phyloP scores from a whole-genome alignment of 148 eudicot genomes.

The Pharnaceum exiguum region DNA sequence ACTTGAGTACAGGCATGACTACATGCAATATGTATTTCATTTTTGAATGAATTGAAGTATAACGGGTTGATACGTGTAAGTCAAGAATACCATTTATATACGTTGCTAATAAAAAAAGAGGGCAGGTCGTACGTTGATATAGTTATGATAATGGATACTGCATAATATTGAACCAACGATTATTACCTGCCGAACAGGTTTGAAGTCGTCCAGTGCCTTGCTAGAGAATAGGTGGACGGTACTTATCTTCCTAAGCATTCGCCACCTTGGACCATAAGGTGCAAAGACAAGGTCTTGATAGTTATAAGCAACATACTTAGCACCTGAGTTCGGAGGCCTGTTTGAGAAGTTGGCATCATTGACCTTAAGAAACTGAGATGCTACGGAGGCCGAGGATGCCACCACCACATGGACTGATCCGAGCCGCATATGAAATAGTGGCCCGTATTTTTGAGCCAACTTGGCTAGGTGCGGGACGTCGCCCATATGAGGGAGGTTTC shows the following conservation, averaged over 20 bases:
- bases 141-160: no score
- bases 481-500: constrained; percentile 86
- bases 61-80: no score
- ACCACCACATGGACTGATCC: constrained; percentile 81
- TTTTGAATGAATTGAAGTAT: no score
- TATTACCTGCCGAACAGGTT: constrained; percentile 72
- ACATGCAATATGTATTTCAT: no score
- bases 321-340: constrained; percentile 86
- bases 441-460: constrained; percentile 60
- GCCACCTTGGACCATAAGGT: constrained; percentile 84
- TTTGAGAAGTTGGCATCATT: constrained; percentile 76
- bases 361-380: constrained; percentile 60
- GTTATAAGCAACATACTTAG: constrained; percentile 79
- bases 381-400: constrained; percentile 75
- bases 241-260: constrained; percentile 75
- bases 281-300: constrained; percentile 87
- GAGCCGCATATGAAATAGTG: constrained; percentile 62
- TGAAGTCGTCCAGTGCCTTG: constrained; percentile 79
- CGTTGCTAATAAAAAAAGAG: no score
- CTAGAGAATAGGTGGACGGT: constrained; percentile 67
- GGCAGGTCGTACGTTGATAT: no score
- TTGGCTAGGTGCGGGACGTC: constrained; percentile 68
- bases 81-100: no score
- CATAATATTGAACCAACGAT: no score
- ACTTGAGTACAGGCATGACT: no score